Evolutionary conservation across 192 early-diverging fungal species (phyloP).

Genomic region (Mortierella alpina): DNA sequence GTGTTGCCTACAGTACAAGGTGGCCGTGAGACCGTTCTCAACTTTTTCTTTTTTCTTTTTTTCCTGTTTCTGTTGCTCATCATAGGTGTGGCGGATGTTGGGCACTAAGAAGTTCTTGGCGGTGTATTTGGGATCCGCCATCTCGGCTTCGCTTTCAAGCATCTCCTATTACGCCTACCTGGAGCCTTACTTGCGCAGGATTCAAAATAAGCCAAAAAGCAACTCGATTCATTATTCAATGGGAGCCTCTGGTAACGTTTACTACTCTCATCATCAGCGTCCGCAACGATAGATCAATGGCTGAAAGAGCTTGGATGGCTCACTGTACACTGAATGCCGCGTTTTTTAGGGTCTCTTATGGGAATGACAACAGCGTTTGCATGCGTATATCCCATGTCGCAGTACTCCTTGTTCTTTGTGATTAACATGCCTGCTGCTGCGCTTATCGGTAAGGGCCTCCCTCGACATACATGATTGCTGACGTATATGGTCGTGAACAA

Average conservation of each 20-base stretch:
- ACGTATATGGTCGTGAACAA: background rate
- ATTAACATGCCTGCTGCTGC: slow-evolving; percentile 63
- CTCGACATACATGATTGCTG: too few relatives aligned
- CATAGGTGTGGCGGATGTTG: slow-evolving; percentile 37
- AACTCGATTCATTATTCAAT: slow-evolving; percentile 38
- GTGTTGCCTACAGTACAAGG: background rate
- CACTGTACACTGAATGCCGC: background rate
- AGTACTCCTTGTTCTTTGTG: slow-evolving; percentile 62
- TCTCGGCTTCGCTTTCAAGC: slow-evolving; percentile 51
- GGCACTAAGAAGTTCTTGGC: slow-evolving; percentile 58
- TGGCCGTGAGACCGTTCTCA: background rate
- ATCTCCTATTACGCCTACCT: slow-evolving; percentile 53
- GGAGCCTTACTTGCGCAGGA: slow-evolving; percentile 43
- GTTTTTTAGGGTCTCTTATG: slow-evolving; percentile 30
- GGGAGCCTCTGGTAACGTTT: slow-evolving; percentile 58
- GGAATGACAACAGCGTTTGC: slow-evolving; percentile 64
- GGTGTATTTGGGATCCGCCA: slow-evolving; percentile 54
- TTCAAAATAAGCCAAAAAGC: slow-evolving; percentile 25
- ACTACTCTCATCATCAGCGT: too few relatives aligned
- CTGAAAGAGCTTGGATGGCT: too few relatives aligned
- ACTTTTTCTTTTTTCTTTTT: background rate
- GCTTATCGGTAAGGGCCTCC: slow-evolving; percentile 45
- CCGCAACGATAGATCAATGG: too few relatives aligned
- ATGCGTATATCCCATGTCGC: slow-evolving; percentile 51
- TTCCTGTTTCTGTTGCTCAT: background rate